These are phyloP conservation scores for Suhomyces bribrorum DNA, from an alignment of 1,139 yeast species.

Conservation along the genomic window DNA sequence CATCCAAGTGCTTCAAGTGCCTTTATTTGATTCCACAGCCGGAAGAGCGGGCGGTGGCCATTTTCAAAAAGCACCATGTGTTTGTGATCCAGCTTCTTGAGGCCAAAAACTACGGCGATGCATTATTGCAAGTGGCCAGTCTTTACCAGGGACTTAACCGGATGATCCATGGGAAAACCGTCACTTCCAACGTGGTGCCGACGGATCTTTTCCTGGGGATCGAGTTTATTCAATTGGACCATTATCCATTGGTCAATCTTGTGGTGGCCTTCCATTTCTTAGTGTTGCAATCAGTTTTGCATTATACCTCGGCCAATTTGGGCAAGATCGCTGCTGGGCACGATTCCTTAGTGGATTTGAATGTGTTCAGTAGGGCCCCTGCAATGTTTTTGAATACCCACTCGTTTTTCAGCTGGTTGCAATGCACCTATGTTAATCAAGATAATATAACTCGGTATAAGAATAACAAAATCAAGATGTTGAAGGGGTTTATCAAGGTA, in stretches of 20 bases:
- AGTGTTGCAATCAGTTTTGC: conserved; percentile 32
- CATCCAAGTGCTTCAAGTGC: conserved; percentile 22
- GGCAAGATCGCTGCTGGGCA: conserved; percentile 14
- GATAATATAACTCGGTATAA: conserved; percentile 15
- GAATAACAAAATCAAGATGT: conserved; percentile 24
- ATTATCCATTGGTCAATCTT: conserved; percentile 20
- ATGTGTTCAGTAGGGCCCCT: conserved; percentile 19
- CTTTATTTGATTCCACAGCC: conserved; percentile 17
- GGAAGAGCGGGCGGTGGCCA: conserved; percentile 10
- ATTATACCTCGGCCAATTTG: conserved; percentile 24
- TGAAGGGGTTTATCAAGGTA: conserved; percentile 28
- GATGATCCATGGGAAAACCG: conserved; percentile 3
- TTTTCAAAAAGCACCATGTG: conserved; percentile 31
- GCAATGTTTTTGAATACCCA: conserved; percentile 22
- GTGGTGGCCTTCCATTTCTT: conserved; percentile 37
- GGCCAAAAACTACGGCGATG: conserved; percentile 20
- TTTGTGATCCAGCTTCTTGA: conserved; percentile 32
- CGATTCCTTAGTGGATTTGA: conserved; percentile 14
- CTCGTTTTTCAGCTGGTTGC: conserved; percentile 29
- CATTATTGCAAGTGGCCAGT: conserved; percentile 15
- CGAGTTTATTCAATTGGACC: conserved; percentile 1
- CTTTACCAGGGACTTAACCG: conserved; percentile 12
- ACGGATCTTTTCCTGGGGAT: conserved; percentile 4
- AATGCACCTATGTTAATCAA: conserved; percentile 12
- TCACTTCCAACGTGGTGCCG: background rate